Evolutionary conservation across 768 basidiomycete species (phyloP).

Genomic region (Leccinum truebloodii): DNA sequence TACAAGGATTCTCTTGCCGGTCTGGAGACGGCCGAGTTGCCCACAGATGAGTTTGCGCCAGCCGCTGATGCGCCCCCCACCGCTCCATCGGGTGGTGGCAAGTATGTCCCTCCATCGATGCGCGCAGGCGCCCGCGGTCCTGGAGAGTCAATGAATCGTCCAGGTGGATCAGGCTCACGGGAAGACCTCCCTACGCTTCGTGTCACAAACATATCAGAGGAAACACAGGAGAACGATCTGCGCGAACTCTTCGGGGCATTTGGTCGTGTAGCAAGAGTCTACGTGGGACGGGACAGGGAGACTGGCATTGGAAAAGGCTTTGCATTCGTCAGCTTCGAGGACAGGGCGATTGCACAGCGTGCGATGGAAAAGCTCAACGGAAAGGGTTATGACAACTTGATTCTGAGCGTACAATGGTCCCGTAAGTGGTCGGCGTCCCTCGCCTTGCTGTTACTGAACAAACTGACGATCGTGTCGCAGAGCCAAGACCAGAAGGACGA

Average conservation of each 20-base stretch:
- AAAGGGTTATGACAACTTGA: constrained; percentile 90
- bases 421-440: constrained; percentile 41
- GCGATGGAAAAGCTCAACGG: constrained; percentile 94
- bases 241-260: constrained; percentile 88
- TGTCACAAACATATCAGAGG: constrained; percentile 95
- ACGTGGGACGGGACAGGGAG: constrained; percentile 92
- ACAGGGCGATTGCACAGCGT: constrained; percentile 70
- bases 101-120: constrained; percentile 95
- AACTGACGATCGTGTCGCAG: constrained; percentile 25
- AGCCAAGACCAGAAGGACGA: constrained; percentile 46
- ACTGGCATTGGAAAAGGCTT: constrained; percentile 96
- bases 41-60: constrained; percentile 36
- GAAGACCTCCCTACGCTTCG: constrained; percentile 96
- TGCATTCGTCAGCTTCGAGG: constrained; percentile 96
- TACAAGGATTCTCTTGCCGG: constrained; percentile 92
- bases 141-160: constrained; percentile 69
- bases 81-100: constrained; percentile 62
- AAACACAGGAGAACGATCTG: constrained; percentile 92
- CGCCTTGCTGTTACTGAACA: background rate
- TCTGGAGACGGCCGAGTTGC: constrained; percentile 57
- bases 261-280: constrained; percentile 85
- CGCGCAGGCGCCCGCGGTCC: constrained; percentile 66
- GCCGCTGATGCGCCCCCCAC: constrained; percentile 33
- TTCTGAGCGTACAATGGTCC: constrained; percentile 68
- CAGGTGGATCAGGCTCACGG: constrained; percentile 52